phyloP scores from a whole-genome alignment of 345 rosid genomes.

The Barbarea vulgaris region DNA sequence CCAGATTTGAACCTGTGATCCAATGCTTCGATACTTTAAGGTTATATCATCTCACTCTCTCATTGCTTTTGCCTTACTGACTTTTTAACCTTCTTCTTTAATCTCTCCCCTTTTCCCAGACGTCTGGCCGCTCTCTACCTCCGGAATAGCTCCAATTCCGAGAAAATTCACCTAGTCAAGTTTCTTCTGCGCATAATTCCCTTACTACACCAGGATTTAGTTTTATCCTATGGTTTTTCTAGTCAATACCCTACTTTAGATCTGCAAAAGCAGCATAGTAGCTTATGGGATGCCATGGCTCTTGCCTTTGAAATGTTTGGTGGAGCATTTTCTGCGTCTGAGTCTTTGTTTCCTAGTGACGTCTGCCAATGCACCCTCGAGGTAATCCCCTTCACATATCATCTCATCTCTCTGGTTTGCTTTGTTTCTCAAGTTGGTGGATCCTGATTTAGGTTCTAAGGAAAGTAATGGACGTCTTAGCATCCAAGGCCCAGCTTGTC shows the following conservation, averaged over 20 bases:
- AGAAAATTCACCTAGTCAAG: conserved; percentile 58
- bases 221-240: conserved; percentile 41
- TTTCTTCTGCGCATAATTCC: conserved; percentile 61
- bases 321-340: conserved; percentile 56
- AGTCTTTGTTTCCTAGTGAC: conserved; percentile 58
- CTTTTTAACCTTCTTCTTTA: not conserved
- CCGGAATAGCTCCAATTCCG: conserved; percentile 47
- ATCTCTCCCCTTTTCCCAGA: conserved; percentile 44
- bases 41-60: conserved; percentile 39
- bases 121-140: conserved; percentile 46
- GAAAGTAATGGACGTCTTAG: conserved; percentile 79
- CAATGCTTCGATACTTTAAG: conserved; percentile 74
- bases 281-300: conserved; percentile 69
- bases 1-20: conserved; percentile 50
- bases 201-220: conserved; percentile 48
- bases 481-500: conserved; percentile 55
- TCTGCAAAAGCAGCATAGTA: conserved; percentile 46
- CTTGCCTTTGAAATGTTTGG: conserved; percentile 67
- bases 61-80: conserved; percentile 1
- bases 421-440: conserved; percentile 20
- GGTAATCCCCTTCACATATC: conserved; percentile 46
- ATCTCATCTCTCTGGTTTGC: conserved; percentile 23
- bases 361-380: conserved; percentile 67
- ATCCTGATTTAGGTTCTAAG: conserved; percentile 60
- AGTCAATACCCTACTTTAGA: conserved; percentile 43